Base-by-base conservation (phyloP, 495 filamentous ascomycete species). In the Aspergillus taichungensis region DNA sequence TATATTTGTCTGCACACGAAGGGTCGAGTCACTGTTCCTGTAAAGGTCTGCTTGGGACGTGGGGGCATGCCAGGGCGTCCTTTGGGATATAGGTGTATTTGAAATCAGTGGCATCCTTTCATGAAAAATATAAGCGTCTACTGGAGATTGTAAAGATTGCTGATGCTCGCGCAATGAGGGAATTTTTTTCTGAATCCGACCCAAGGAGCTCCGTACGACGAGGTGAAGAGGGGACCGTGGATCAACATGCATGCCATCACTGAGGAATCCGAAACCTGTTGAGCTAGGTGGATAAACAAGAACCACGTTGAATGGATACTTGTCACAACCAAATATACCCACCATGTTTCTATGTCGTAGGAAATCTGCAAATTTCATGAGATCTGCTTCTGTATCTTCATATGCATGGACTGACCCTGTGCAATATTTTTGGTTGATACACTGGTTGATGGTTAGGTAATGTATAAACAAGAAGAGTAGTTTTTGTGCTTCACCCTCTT, bases 321-420 rank as follows among this genome's bases (percentile, higher is more conserved):
- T 34, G 3, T 41, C 7, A 14, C 54, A 54, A 36, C 52, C 51
- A 30, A 43, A 59, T 36, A 68, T 63, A 8, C 53, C 62, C 13
- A 65, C 34, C 3, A 52, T 40, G 8, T 61, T 42, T 13, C 50
- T 28, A n/a, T 18, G 43, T 7, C 44, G 50, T 8, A 76, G 56
- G 1, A 47, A 30, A 11, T 66, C 46, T 9, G 56, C 49, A 35
- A 68, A 42, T 0, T 45, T 37, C n/a, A 58, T 52, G 6, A 74
- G 30, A 13, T 42, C 40, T n/a, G 37, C 12, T 32, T 62, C 58
- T 5, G 59, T 62, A 38, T 71, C 60, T 34, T 45, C 34, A 49
- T 59, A 71, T 6, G 65, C 61, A 44, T 64, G 58, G 29, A 71
- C 51, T 55, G 60, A 73, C 32, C 61, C 61, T 39, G 61, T 60